Percentiles rank a stretch among this genome's conserved stretches.
Evolutionary conservation across 108 stramenopile genomes (phyloP).

Genomic region (Fistulifera pelliculosa): DNA sequence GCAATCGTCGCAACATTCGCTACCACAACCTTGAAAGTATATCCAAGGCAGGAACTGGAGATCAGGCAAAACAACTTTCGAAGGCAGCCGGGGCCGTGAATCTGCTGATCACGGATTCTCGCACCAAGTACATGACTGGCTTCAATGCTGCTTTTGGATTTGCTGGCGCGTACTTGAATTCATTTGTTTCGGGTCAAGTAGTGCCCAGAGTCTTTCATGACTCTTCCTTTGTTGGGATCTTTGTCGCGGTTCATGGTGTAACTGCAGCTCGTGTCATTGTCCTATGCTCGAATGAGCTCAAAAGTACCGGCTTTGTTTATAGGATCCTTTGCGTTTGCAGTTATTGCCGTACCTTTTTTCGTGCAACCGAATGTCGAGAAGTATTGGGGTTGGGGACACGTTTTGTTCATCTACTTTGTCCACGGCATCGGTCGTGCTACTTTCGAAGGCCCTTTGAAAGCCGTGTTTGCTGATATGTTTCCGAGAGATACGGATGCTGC

Average conservation of each 20-base stretch:
- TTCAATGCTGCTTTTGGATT: slow-evolving; percentile 70
- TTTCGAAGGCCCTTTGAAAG: slow-evolving; percentile 69
- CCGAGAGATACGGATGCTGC: slow-evolving; percentile 62
- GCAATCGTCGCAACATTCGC: slow-evolving; percentile 23
- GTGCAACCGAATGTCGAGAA: slow-evolving; percentile 30
- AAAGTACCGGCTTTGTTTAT: slow-evolving; percentile 31
- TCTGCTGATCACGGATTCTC: slow-evolving; percentile 46
- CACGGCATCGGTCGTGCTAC: slow-evolving; percentile 74
- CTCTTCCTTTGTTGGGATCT: slow-evolving; percentile 47
- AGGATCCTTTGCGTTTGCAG: slow-evolving; percentile 49
- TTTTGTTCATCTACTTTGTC: slow-evolving; percentile 47
- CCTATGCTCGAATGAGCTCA: slow-evolving; percentile 33
- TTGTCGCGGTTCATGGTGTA: slow-evolving; percentile 32
- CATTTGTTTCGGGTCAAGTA: slow-evolving; percentile 71
- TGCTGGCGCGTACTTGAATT: slow-evolving; percentile 48
- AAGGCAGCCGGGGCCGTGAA: slow-evolving; percentile 44
- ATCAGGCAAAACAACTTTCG: slow-evolving; percentile 6
- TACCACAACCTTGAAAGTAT: slow-evolving; percentile 31
- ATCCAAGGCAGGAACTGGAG: slow-evolving; percentile 2
- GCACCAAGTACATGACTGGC: slow-evolving; percentile 75
- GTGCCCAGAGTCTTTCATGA: slow-evolving; percentile 49
- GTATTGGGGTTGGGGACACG: slow-evolving; percentile 26
- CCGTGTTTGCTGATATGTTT: slow-evolving; percentile 73
- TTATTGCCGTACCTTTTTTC: slow-evolving; percentile 54
- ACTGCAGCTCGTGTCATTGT: slow-evolving; percentile 50